Evolutionary conservation across 257 asterid species (phyloP).

Genomic region (Solanum habrochaites): DNA sequence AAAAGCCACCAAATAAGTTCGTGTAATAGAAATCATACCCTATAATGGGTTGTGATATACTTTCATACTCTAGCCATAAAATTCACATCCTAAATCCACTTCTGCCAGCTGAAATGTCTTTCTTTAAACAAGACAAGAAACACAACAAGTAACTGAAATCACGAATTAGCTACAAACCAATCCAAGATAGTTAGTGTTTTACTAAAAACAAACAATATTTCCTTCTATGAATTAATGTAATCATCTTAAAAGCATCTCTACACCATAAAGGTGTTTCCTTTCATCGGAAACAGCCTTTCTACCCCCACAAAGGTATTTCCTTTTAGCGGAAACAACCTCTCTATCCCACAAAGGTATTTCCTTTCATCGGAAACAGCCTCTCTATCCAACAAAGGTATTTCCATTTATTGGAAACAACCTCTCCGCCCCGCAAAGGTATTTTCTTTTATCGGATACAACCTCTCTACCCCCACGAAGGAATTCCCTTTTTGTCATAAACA

Average conservation of each 20-base stretch:
- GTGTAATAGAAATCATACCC: not conserved
- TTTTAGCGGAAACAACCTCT: not conserved
- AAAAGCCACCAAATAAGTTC: not conserved
- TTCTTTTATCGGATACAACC: not conserved
- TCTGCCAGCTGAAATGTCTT: not conserved
- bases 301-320: not conserved
- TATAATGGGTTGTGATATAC: not conserved
- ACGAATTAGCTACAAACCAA: not conserved
- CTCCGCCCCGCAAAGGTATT: not conserved
- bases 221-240: not conserved
- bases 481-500: not conserved
- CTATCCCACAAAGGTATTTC: not conserved
- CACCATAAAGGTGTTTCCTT: too few relatives aligned
- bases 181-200: not conserved
- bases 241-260: not conserved
- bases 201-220: not conserved
- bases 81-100: not conserved
- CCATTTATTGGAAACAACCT: too few relatives aligned
- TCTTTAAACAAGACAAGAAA: not conserved
- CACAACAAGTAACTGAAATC: not conserved
- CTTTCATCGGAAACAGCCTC: too few relatives aligned
- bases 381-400: not conserved
- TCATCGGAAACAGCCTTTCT: too few relatives aligned
- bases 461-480: not conserved
- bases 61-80: not conserved